phyloP scores from a whole-genome alignment of 2,329 filamentous ascomycete genomes.

The Penicillium verrucosum region DNA sequence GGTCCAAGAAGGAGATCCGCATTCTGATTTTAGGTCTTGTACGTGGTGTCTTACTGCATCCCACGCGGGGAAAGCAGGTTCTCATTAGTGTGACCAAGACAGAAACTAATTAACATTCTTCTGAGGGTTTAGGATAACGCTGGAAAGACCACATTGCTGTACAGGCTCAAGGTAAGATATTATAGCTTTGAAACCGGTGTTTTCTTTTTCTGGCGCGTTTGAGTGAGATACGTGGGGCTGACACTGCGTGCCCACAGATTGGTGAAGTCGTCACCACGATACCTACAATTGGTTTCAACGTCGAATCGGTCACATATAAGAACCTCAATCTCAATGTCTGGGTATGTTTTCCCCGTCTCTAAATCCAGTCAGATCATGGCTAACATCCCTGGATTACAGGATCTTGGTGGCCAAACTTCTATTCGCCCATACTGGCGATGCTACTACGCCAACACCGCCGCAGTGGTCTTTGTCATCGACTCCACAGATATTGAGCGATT shows the following conservation, averaged over 20 bases:
- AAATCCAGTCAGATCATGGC: background rate
- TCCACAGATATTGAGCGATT: slow-evolving; percentile 95
- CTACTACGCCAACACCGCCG: slow-evolving; percentile 98
- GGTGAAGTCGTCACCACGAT: slow-evolving; percentile 99
- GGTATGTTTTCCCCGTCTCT: slow-evolving; percentile 54
- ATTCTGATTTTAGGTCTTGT: slow-evolving; percentile 94
- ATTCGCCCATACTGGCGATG: slow-evolving; percentile 99
- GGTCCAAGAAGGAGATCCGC: slow-evolving; percentile 94
- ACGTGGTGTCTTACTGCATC: slow-evolving; percentile 39
- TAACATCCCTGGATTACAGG: slow-evolving; percentile 48
- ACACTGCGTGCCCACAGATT: slow-evolving; percentile 58
- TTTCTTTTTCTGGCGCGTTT: background rate
- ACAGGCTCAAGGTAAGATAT: slow-evolving; percentile 77
- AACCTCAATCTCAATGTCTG: slow-evolving; percentile 99
- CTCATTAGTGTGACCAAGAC: background rate
- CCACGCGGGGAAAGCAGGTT: slow-evolving; percentile 12
- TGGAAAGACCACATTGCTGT: slow-evolving; percentile 94
- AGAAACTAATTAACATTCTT: slow-evolving; percentile 11
- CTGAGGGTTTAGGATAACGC: slow-evolving; percentile 74
- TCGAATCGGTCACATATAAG: slow-evolving; percentile 97
- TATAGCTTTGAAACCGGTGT: background rate
- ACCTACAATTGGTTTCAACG: slow-evolving; percentile 98
- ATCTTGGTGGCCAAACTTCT: slow-evolving; percentile 95
- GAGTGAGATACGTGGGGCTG: slow-evolving; percentile 1
- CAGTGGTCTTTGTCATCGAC: slow-evolving; percentile 98